These are phyloP conservation scores for Pseudocercospora cruenta DNA, from an alignment of 2,329 filamentous ascomycete genomes.

Conservation along the genomic window DNA sequence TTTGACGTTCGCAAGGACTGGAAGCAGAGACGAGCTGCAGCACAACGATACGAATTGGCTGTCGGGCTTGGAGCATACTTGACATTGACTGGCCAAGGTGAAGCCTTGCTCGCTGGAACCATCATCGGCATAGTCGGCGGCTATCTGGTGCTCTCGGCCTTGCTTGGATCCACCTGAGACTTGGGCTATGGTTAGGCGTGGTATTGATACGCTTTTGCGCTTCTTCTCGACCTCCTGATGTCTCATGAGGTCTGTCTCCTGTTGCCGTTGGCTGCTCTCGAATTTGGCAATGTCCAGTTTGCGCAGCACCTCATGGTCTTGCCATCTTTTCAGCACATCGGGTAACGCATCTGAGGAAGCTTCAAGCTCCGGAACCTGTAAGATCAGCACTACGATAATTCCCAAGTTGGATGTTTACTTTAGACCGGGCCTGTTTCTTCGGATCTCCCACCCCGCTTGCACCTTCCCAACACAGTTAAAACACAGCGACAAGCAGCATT, in stretches of 20 bases:
- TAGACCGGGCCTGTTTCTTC: too few relatives aligned
- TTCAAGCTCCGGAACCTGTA: too few relatives aligned
- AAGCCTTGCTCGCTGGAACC: conserved; percentile 41
- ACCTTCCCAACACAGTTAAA: background rate
- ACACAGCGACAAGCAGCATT: background rate
- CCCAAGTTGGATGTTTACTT: too few relatives aligned
- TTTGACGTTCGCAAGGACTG: conserved; percentile 50
- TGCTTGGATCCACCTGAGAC: conserved; percentile 14
- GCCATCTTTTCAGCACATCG: too few relatives aligned
- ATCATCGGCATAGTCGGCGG: conserved; percentile 38
- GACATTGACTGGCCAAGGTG: conserved; percentile 51
- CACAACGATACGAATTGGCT: conserved; percentile 61
- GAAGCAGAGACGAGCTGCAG: conserved; percentile 56
- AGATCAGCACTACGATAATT: too few relatives aligned
- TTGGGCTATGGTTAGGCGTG: background rate
- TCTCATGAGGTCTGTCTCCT: background rate
- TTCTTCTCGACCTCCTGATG: background rate
- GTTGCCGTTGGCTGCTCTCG: background rate
- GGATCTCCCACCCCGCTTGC: background rate
- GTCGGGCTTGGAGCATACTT: conserved; percentile 64
- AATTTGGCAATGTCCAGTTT: background rate
- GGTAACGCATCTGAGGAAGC: too few relatives aligned
- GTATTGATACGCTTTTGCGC: background rate
- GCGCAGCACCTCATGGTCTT: too few relatives aligned
- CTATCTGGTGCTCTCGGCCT: conserved; percentile 29